Percentiles rank a stretch among this genome's conserved stretches.
phyloP scores from a whole-genome alignment of 345 rosid genomes.

The Gossypium herbaceum region DNA sequence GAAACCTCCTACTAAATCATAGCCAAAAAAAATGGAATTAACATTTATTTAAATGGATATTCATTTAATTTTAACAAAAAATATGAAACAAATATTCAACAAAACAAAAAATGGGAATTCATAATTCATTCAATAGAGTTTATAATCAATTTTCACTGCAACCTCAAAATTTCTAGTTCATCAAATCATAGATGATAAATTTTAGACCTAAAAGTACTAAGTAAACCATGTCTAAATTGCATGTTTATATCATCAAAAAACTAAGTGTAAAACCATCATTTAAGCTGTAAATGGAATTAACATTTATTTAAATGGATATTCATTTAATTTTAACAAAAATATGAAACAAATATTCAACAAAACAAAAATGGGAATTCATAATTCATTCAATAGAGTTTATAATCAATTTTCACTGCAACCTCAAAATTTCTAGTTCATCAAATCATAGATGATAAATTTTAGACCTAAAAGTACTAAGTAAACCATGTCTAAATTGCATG shows the following conservation, averaged over 20 bases:
- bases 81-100: slow-evolving; percentile 3
- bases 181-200: neutral
- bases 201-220: neutral
- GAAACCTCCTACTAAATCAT: slow-evolving; percentile 15
- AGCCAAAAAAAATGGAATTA: neutral
- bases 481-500: neutral
- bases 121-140: neutral
- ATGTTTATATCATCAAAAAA: slow-evolving; percentile 10
- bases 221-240: neutral
- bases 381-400: neutral
- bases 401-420: slow-evolving; percentile 1
- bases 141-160: neutral
- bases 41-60: neutral
- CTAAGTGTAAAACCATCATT: slow-evolving; percentile 8
- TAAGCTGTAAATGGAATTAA: neutral
- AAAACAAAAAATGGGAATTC: neutral
- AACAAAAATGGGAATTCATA: neutral
- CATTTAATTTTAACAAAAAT: neutral
- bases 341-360: slow-evolving; percentile 4
- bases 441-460: neutral
- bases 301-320: neutral
- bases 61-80: neutral
- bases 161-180: slow-evolving; percentile 7
- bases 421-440: slow-evolving; percentile 4
- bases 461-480: neutral